Conservation (phyloP, 1,284 basidiomycete species). For the Vanrija humicola region DNA sequence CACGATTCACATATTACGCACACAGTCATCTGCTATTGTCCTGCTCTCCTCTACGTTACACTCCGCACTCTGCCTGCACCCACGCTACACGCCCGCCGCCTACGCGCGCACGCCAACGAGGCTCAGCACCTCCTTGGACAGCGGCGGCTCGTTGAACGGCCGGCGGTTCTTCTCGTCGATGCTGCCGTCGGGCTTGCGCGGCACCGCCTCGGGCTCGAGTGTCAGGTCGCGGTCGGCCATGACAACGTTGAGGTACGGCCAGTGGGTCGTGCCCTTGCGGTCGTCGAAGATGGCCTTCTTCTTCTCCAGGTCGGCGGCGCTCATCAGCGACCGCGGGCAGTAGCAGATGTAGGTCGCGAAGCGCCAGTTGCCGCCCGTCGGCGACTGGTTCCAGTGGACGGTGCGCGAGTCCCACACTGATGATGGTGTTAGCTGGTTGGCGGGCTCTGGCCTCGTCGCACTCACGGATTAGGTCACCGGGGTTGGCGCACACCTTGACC, state of each 20-base stretch:
- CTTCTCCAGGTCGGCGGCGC: constrained; percentile 4
- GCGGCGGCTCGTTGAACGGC: neutral
- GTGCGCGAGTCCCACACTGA: constrained; percentile 20
- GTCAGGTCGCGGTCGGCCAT: neutral
- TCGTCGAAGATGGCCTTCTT: neutral
- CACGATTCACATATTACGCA: too few relatives aligned
- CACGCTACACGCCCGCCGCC: neutral
- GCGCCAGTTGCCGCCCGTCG: constrained; percentile 13
- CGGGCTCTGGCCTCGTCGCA: too few relatives aligned
- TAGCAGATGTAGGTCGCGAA: constrained; percentile 20
- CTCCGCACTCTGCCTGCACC: too few relatives aligned
- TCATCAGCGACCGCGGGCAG: constrained; percentile 9
- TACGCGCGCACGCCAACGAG: neutral
- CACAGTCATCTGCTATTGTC: too few relatives aligned
- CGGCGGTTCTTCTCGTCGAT: neutral
- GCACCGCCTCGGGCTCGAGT: neutral
- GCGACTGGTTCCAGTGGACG: constrained; percentile 21
- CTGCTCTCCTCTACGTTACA: too few relatives aligned
- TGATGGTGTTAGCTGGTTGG: neutral
- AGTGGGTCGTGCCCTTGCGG: neutral
- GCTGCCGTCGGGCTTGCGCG: neutral
- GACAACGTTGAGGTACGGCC: neutral
- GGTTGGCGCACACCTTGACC: constrained; percentile 29
- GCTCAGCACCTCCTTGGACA: neutral
- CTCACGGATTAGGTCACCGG: constrained; percentile 21